phyloP scores from a whole-genome alignment of 371 early-diverging fungal genomes.

The Conidiobolus incongruus region DNA sequence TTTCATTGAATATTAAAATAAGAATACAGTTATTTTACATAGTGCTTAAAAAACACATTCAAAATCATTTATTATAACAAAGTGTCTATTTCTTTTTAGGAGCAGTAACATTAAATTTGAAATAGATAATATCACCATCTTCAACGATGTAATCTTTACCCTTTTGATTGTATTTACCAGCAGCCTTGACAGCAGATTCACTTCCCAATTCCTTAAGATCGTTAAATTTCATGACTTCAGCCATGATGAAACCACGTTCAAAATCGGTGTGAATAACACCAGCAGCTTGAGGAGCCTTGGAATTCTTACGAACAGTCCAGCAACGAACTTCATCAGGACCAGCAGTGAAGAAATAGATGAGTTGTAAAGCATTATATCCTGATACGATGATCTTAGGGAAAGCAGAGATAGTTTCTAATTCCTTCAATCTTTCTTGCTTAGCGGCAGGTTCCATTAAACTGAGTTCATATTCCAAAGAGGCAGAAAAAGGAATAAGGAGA shows the following conservation, averaged over 20 bases:
- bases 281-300: constrained; percentile 84
- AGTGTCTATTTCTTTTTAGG: constrained; percentile 11
- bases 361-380: constrained; percentile 67
- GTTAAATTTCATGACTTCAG: constrained; percentile 65
- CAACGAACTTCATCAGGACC: constrained; percentile 71
- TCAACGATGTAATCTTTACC: constrained; percentile 54
- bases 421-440: constrained; percentile 14
- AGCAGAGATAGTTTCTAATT: constrained; percentile 18
- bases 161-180: constrained; percentile 48
- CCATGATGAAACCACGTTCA: constrained; percentile 75
- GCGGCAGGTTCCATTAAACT: constrained; percentile 16
- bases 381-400: constrained; percentile 54
- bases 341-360: constrained; percentile 81
- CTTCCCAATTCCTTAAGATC: constrained; percentile 42
- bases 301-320: constrained; percentile 53
- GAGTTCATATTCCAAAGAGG: constrained; percentile 33
- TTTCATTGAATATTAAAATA: too few relatives aligned
- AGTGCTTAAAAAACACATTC: too few relatives aligned
- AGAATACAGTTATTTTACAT: too few relatives aligned
- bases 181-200: constrained; percentile 50
- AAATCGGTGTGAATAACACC: constrained; percentile 78
- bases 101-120: constrained; percentile 19
- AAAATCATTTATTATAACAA: too few relatives aligned
- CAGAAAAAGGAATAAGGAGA: constrained; percentile 79
- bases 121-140: constrained; percentile 36